phyloP scores from a whole-genome alignment of 2,329 filamentous ascomycete genomes.

The Colletotrichum horii region DNA sequence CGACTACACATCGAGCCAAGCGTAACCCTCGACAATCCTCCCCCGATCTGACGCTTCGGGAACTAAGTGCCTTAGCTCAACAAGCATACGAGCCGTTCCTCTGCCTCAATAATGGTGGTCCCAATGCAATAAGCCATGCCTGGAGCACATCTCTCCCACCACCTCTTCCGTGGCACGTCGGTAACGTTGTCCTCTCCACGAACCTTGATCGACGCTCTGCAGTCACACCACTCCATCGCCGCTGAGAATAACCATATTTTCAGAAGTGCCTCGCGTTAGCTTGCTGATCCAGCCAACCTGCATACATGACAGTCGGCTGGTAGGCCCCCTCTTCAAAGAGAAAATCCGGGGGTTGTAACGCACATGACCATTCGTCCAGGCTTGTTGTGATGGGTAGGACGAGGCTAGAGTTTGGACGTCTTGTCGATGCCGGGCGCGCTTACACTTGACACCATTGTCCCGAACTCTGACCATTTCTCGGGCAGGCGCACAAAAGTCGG shows the following conservation, averaged over 20 bases:
- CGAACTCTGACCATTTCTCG: neutral
- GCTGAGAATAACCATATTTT: neutral
- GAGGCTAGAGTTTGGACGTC: neutral
- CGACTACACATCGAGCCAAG: slow-evolving; percentile 18
- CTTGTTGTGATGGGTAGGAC: neutral
- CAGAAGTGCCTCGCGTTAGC: neutral
- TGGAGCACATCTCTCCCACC: neutral
- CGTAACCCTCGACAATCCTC: neutral
- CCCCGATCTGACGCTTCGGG: slow-evolving; percentile 2
- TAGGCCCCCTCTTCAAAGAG: neutral
- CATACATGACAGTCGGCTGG: neutral
- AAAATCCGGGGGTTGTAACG: slow-evolving; percentile 6
- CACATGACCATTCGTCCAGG: neutral
- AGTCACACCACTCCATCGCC: neutral
- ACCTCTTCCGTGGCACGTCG: neutral
- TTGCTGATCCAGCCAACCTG: neutral
- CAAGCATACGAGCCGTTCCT: neutral
- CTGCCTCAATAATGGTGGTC: neutral
- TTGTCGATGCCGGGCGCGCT: neutral
- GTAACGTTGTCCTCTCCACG: neutral
- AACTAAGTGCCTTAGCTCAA: slow-evolving; percentile 6
- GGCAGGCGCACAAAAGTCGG: neutral
- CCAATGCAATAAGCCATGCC: neutral
- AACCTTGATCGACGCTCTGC: neutral
- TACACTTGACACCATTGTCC: neutral